Conservation (phyloP, 129 eudicot genomes). For the Pittosporum tobira region DNA sequence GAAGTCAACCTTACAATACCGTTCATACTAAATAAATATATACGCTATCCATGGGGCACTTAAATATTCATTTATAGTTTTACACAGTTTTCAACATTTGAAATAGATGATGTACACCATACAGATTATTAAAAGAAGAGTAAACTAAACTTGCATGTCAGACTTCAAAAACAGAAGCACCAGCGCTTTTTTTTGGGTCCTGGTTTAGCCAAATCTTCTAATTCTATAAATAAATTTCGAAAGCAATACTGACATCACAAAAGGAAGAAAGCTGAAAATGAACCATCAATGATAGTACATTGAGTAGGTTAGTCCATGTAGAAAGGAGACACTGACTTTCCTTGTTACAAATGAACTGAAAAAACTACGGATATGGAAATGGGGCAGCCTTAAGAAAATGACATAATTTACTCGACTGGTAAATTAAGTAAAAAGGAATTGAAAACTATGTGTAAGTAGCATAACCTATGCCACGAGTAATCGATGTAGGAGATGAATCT, state of each 20-base stretch:
- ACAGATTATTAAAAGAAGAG: neutral
- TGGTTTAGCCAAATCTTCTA: neutral
- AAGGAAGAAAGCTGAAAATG: constrained; percentile 6
- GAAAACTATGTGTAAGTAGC: constrained; percentile 51
- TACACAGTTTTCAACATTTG: no score
- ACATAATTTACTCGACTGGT: constrained; percentile 30
- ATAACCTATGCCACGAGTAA: constrained; percentile 48
- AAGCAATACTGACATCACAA: neutral
- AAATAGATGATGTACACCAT: neutral
- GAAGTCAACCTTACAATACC: no score
- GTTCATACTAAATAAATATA: no score
- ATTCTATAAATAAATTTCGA: neutral
- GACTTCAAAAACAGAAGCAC: neutral
- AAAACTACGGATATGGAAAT: neutral
- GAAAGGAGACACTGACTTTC: no score
- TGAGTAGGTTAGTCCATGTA: constrained; percentile 4
- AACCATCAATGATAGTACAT: constrained; percentile 9
- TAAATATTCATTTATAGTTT: no score
- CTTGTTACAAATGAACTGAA: constrained; percentile 18
- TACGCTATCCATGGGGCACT: no score
- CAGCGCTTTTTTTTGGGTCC: neutral
- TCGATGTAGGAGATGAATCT: constrained; percentile 38
- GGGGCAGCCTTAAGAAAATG: constrained; percentile 17
- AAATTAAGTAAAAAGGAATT: constrained; percentile 26
- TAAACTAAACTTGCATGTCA: neutral